These are phyloP conservation scores for Mortierella hygrophila DNA, from an alignment of 192 early-diverging fungal genomes.

Conservation along the genomic window DNA sequence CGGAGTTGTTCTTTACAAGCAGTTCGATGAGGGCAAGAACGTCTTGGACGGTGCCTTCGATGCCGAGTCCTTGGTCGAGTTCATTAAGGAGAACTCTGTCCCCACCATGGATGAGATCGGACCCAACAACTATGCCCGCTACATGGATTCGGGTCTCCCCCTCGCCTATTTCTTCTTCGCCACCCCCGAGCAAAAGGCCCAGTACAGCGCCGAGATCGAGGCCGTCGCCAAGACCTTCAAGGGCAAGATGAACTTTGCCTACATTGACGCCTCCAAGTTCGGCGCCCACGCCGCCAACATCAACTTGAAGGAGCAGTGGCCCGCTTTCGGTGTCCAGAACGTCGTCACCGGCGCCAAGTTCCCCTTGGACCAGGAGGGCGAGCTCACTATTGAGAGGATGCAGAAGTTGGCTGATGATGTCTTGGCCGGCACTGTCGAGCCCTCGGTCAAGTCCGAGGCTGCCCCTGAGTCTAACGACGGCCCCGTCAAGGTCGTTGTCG, in stretches of 20 bases:
- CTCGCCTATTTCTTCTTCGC: constrained; percentile 91
- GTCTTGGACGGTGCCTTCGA: constrained; percentile 72
- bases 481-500: constrained; percentile 92
- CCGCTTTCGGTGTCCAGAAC: constrained; percentile 92
- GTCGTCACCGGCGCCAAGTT: constrained; percentile 82
- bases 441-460: constrained; percentile 85
- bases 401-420: constrained; percentile 74
- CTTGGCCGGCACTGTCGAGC: constrained; percentile 75
- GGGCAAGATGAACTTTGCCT: constrained; percentile 93
- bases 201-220: constrained; percentile 72
- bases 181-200: constrained; percentile 69
- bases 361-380: constrained; percentile 83
- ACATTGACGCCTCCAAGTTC: constrained; percentile 90
- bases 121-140: constrained; percentile 88
- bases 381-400: constrained; percentile 71
- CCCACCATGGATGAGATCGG: constrained; percentile 93
- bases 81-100: constrained; percentile 85
- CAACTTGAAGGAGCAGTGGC: constrained; percentile 92
- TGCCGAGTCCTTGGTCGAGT: constrained; percentile 69
- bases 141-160: constrained; percentile 90
- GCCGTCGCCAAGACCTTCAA: constrained; percentile 85
- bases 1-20: constrained; percentile 87
- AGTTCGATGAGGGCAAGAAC: constrained; percentile 90
- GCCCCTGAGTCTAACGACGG: constrained; percentile 89
- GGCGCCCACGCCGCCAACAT: constrained; percentile 89